Evolutionary conservation across 2,329 filamentous ascomycete genomes (phyloP).

Genomic region (Aspergillus sp.): DNA sequence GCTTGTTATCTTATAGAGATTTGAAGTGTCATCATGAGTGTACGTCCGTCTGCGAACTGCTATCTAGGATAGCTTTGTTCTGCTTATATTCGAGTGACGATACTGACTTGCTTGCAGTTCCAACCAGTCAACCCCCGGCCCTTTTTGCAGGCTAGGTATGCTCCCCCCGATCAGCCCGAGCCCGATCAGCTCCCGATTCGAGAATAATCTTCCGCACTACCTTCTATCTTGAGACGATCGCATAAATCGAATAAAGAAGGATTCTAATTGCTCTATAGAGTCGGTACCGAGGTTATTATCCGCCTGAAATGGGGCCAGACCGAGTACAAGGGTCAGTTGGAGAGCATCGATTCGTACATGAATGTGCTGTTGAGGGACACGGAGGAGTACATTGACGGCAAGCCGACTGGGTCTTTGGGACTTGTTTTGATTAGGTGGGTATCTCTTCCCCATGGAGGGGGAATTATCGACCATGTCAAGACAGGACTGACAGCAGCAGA

Average conservation of each 20-base stretch:
- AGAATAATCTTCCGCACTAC: too few relatives aligned
- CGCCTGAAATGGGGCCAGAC: slow-evolving; percentile 97
- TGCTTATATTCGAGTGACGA: not conserved
- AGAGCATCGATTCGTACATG: slow-evolving; percentile 97
- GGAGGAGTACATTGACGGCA: slow-evolving; percentile 86
- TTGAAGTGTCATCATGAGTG: not conserved
- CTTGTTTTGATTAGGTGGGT: slow-evolving; percentile 84
- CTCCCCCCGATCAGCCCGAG: too few relatives aligned
- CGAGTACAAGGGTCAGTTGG: slow-evolving; percentile 90
- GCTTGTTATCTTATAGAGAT: not conserved
- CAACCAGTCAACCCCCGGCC: slow-evolving; percentile 95
- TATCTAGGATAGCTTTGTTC: not conserved
- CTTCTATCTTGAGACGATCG: too few relatives aligned
- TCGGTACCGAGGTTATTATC: slow-evolving; percentile 86
- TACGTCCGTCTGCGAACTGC: slow-evolving; percentile 12
- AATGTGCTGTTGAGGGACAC: slow-evolving; percentile 90
- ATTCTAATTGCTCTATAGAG: slow-evolving; percentile 45
- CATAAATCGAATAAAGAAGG: too few relatives aligned
- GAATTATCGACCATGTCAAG: not conserved
- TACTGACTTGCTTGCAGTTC: slow-evolving; percentile 52
- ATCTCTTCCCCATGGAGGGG: not conserved
- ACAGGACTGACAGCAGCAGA: slow-evolving; percentile 36
- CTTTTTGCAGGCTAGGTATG: slow-evolving; percentile 87
- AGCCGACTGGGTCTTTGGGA: slow-evolving; percentile 78
- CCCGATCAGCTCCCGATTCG: too few relatives aligned